Percentiles rank a stretch among this genome's conserved stretches.
phyloP scores from a whole-genome alignment of 2,329 filamentous ascomycete species.

The Periconia sp. region DNA sequence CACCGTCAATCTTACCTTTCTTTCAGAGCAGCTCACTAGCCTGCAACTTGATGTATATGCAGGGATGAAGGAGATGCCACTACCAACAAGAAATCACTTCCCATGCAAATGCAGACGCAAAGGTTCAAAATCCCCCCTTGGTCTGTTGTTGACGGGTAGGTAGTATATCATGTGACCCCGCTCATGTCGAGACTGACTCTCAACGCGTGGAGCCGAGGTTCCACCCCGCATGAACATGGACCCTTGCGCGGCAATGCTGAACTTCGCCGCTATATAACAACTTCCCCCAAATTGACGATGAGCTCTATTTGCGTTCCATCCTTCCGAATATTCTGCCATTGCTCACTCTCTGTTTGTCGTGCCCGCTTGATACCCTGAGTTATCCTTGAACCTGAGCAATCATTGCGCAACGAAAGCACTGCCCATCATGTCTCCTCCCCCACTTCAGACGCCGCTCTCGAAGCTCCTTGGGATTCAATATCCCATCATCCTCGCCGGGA shows the following conservation, averaged over 20 bases:
- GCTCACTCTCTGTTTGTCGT: background rate
- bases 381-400: background rate
- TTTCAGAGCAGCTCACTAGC: no score
- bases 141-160: no score
- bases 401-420: background rate
- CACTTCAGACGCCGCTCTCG: slow-evolving; percentile 46
- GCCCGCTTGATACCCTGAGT: background rate
- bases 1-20: no score
- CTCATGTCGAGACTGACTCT: slow-evolving; percentile 1
- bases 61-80: no score
- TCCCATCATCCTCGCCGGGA: slow-evolving; percentile 90
- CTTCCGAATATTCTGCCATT: slow-evolving; percentile 1
- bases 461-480: slow-evolving; percentile 80
- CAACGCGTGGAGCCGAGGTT: no score
- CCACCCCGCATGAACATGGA: slow-evolving; percentile 23
- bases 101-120: no score
- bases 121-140: no score
- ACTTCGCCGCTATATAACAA: slow-evolving; percentile 32
- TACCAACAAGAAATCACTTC: no score
- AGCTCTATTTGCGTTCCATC: slow-evolving; percentile 5
- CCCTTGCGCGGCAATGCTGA: slow-evolving; percentile 17
- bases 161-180: background rate
- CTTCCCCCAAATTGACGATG: slow-evolving; percentile 29
- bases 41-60: no score
- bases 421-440: slow-evolving; percentile 37